Conservation (phyloP, 2,329 filamentous ascomycete species). For the Incumbomyces delicatus region DNA sequence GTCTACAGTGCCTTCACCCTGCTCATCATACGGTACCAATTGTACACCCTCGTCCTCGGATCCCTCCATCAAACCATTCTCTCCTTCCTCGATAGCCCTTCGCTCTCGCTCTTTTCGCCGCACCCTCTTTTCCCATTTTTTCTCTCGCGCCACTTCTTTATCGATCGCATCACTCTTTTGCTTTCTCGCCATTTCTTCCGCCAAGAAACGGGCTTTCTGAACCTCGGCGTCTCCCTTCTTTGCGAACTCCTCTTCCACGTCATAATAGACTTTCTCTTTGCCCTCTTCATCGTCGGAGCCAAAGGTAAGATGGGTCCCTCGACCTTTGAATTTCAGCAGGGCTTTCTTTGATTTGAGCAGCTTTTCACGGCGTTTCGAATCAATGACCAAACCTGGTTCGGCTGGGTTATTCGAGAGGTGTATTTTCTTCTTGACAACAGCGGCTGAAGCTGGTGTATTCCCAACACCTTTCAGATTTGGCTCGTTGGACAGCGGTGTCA, state of each 20-base stretch:
- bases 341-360: slow-evolving; percentile 93
- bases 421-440: slow-evolving; percentile 41
- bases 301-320: slow-evolving; percentile 75
- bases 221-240: slow-evolving; percentile 64
- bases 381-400: slow-evolving; percentile 65
- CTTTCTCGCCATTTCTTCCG: slow-evolving; percentile 62
- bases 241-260: slow-evolving; percentile 72
- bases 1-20: slow-evolving; percentile 18
- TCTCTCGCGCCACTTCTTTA: slow-evolving; percentile 69
- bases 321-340: slow-evolving; percentile 79
- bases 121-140: slow-evolving; percentile 45
- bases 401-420: slow-evolving; percentile 42
- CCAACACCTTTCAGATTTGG: slow-evolving; percentile 19
- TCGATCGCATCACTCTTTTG: slow-evolving; percentile 68
- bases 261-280: slow-evolving; percentile 78
- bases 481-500: neutral
- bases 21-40: slow-evolving; percentile 25
- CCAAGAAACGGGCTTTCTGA: slow-evolving; percentile 69
- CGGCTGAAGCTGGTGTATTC: slow-evolving; percentile 21
- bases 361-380: slow-evolving; percentile 92
- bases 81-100: slow-evolving; percentile 13
- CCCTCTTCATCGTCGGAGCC: slow-evolving; percentile 54
- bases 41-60: slow-evolving; percentile 24
- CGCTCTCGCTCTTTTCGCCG: slow-evolving; percentile 30
- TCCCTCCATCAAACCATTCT: slow-evolving; percentile 20